Evolutionary conservation across 768 basidiomycete species (phyloP), one percentile per base, ranked within the genome.

Genomic region (Clitopilus passeckerianus): DNA sequence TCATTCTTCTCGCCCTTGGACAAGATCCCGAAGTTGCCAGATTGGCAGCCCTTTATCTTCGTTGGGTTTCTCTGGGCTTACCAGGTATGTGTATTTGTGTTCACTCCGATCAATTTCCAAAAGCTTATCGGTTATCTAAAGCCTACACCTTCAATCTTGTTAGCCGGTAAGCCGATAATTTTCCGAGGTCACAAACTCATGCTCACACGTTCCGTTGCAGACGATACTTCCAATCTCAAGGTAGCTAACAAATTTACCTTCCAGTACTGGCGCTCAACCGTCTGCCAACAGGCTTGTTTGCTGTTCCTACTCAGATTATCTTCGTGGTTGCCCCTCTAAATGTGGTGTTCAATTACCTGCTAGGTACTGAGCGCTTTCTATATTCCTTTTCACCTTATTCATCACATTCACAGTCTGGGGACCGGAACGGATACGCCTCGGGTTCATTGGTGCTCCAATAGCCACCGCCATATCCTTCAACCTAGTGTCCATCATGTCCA

Each of bases 371-470:
- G 23, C n/a, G 14, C 20, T 27, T 35, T 9, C n/a, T 24, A 5
- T 18, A 16, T 20, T 24, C 5, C 14, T 16, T 22, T 30, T 30
- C 18, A 8, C n/a, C 9, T 20, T 50, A 43, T 34, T 54, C 41
- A 6, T 44, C 8, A 63, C 64, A 18, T 7, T 5, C 9, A 41
- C 20, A 80, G 91, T 95, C 0, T 94, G 92, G 93, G 93, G 93
- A 0, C 93, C 93, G 0, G 75, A 82, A 34, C 76, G 84, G 4
- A 75, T 97, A 58, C 80, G 90, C 14, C 77, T 98, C 2, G 95
- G 95, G 0, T 99, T 92, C 72, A 85, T 91, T 56, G 96, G 96
- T 14, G 96, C 95, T 3, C 96, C 96, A 0, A 78, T 98, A 18
- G 90, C 95, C 1, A 94, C 94, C 1, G 86, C 90, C 0, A 80